These are phyloP conservation scores for Crithidia thermophila DNA, from an alignment of 208 protist genomes.

Conservation along the genomic window DNA sequence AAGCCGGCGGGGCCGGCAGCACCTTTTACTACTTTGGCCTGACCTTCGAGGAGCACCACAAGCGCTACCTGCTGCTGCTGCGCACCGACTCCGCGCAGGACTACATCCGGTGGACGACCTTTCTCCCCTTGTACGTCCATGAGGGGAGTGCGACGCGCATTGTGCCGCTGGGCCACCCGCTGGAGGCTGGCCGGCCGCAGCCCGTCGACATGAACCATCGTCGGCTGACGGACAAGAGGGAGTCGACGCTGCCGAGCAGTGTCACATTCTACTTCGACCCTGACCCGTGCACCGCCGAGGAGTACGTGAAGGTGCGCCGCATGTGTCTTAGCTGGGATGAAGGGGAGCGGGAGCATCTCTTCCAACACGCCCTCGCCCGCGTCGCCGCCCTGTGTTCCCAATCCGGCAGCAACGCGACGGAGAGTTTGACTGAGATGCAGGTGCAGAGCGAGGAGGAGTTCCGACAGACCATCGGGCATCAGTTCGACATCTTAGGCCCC, in stretches of 20 bases:
- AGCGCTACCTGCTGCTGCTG: conserved; percentile 58
- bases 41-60: conserved; percentile 47
- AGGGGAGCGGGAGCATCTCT: conserved; percentile 44
- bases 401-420: conserved; percentile 12
- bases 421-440: conserved; percentile 21
- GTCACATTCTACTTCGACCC: conserved; percentile 30
- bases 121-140: conserved; percentile 51
- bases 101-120: conserved; percentile 51
- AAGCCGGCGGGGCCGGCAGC: not conserved
- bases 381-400: conserved; percentile 13
- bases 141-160: conserved; percentile 43
- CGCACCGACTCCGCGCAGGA: conserved; percentile 35
- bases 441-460: conserved; percentile 26
- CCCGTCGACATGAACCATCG: conserved; percentile 33
- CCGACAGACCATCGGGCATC: not conserved
- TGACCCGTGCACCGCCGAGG: conserved; percentile 29
- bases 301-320: conserved; percentile 35
- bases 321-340: conserved; percentile 55
- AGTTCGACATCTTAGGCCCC: conserved; percentile 22
- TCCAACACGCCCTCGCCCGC: conserved; percentile 7
- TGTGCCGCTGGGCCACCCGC: conserved; percentile 52
- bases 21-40: conserved; percentile 65
- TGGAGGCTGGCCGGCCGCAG: conserved; percentile 30
- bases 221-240: conserved; percentile 31
- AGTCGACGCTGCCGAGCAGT: conserved; percentile 27